Evolutionary conservation across 2,329 filamentous ascomycete genomes (phyloP), one percentile per base, ranked within the genome.

Genomic region (Colletotrichum australisinense): DNA sequence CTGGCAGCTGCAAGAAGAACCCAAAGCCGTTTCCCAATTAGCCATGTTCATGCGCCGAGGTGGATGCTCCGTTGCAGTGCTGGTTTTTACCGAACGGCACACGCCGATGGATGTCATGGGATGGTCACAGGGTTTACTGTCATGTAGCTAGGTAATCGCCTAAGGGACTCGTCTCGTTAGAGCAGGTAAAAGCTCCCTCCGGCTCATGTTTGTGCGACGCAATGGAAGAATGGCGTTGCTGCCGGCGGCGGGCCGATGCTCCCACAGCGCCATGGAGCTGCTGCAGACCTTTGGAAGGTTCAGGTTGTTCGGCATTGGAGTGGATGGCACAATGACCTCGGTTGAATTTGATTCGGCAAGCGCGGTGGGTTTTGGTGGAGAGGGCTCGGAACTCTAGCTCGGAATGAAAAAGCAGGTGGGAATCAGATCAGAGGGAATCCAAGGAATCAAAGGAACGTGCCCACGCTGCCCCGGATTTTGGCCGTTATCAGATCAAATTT

Each of bases 1-100:
- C 49, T 46, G 42, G 32, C 32, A 24, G 26, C 46, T 67, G 55
- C 59, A 46, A 65, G 49, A 30, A 42, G 59, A 32, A 32, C 58
- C 60, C 60, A 32, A 57, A 22, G 52, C 58, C 52, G 59, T 35
- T 65, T 56, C 57, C 26, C 26, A 59, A 70, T 73, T 73, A 70
- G 70, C 70, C 66, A 64, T 73, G 46, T 65, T 70, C 67, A 73
- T 70, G 67, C 67, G 70, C 67, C 60, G 70, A 64, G 70, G 55
- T 65, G 70, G 70, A 49, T 49, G 42, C 42, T 49, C 42, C 42
- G 57, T 38, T 67, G 57, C 28, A 24, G 24, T 22, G 67, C 56
- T 59, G 60, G 67, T 0, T 22, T 42, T 49, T 49, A 49, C 42
- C 42, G 42, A 49, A 49, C 42, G 42, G 42, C 42, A 49, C 42